These are phyloP conservation scores for Toxoplasma gondii DNA, from an alignment of 169 alveolate species.

Conservation along the genomic window DNA sequence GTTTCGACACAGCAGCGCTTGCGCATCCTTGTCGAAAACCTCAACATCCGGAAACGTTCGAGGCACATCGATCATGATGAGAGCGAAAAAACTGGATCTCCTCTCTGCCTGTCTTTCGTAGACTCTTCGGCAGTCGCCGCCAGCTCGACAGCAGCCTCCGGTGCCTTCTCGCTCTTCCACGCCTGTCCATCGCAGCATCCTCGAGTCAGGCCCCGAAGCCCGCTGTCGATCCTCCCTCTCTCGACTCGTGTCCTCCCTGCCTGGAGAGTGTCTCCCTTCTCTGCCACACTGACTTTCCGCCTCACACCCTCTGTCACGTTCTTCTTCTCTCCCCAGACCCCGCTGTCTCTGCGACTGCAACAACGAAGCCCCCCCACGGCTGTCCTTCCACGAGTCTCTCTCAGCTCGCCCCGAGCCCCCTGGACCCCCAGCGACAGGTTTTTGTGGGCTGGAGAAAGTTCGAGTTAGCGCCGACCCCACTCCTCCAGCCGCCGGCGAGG, in stretches of 20 bases:
- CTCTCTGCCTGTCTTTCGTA: constrained; percentile 20
- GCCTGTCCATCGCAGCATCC: not conserved
- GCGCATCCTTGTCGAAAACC: constrained; percentile 32
- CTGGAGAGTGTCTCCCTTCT: not conserved
- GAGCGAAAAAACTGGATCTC: not conserved
- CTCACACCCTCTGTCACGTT: too few relatives aligned
- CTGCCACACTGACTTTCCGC: not conserved
- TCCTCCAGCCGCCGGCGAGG: constrained; percentile 36
- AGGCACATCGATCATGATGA: constrained; percentile 51
- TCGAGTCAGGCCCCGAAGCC: not conserved
- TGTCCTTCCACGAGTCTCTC: not conserved
- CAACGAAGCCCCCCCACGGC: not conserved
- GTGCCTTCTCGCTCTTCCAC: not conserved
- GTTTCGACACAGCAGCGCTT: constrained; percentile 46
- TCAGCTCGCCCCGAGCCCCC: not conserved
- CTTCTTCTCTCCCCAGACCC: too few relatives aligned
- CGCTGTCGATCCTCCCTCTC: not conserved
- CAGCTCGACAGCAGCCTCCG: not conserved
- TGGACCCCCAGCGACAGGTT: not conserved
- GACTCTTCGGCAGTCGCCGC: constrained; percentile 29
- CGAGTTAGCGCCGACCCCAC: not conserved
- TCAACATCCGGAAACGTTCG: constrained; percentile 49
- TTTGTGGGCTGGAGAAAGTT: not conserved
- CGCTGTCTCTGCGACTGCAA: not conserved
- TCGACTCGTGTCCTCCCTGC: not conserved